Percentiles rank a stretch among this genome's conserved stretches.
phyloP scores from a whole-genome alignment of 2,329 filamentous ascomycete genomes.

The Phyllosticta citribraziliensis region DNA sequence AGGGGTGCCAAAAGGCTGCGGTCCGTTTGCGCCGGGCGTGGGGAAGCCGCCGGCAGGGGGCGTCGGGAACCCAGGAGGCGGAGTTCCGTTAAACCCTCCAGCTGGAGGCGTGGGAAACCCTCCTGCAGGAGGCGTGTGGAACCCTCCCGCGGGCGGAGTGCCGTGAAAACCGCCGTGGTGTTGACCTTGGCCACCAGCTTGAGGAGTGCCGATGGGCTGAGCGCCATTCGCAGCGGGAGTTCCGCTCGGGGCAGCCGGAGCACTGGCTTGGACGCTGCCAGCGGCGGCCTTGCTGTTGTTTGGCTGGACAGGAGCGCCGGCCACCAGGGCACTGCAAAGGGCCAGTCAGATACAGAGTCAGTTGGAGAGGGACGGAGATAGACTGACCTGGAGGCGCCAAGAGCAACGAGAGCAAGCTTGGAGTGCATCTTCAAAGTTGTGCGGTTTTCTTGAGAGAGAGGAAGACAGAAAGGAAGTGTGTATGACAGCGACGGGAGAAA shows the following conservation, averaged over 20 bases:
- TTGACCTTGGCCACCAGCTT: background rate
- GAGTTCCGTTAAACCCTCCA: background rate
- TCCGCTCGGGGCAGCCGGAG: background rate
- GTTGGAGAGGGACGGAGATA: background rate
- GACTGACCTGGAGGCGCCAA: conserved; percentile 3
- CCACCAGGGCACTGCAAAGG: conserved; percentile 3
- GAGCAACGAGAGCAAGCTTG: conserved; percentile 8
- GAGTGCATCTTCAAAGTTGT: conserved; percentile 4
- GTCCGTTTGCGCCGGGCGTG: background rate
- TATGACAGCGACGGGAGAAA: background rate
- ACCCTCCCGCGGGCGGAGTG: background rate
- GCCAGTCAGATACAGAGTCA: background rate
- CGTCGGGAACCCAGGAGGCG: background rate
- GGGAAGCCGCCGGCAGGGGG: background rate
- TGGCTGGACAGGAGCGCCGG: conserved; percentile 1
- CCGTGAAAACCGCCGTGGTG: background rate
- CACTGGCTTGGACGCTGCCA: background rate
- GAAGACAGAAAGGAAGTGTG: background rate
- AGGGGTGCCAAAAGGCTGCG: background rate
- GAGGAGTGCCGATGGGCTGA: background rate
- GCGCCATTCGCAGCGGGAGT: background rate
- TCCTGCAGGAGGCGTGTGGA: no score
- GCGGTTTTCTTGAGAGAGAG: background rate
- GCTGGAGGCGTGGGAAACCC: background rate
- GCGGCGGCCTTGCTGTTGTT: background rate